These are phyloP conservation scores for Sporodiniella umbellata DNA, from an alignment of 371 early-diverging fungal species.

Conservation along the genomic window DNA sequence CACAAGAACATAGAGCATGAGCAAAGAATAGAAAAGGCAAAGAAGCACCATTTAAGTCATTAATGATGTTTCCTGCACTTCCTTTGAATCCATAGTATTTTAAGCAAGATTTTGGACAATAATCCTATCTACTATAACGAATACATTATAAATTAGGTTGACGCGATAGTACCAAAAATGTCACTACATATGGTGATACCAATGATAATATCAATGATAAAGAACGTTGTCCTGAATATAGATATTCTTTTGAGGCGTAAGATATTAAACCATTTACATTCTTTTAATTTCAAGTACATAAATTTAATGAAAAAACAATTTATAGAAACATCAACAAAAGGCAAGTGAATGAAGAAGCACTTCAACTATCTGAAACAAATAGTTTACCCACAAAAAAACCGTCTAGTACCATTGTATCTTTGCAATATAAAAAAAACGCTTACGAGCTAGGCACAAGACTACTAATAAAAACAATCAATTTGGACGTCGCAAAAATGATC, in stretches of 20 bases:
- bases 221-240: neutral
- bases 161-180: neutral
- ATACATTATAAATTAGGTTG: neutral
- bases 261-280: neutral
- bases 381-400: slow-evolving; percentile 4
- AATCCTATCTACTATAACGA: neutral
- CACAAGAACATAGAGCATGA: neutral
- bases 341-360: neutral
- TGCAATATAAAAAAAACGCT: slow-evolving; percentile 1
- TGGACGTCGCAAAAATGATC: slow-evolving; percentile 1
- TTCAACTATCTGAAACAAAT: neutral
- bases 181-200: neutral
- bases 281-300: neutral
- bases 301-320: neutral
- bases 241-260: neutral
- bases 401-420: slow-evolving; percentile 3
- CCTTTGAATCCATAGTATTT: neutral
- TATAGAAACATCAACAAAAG: neutral
- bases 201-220: neutral
- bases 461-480: slow-evolving; percentile 6
- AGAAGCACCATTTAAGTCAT: neutral
- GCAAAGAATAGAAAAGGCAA: neutral
- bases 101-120: neutral
- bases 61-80: neutral
- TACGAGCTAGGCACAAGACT: slow-evolving; percentile 8